A percentile compares a stretch with the other conserved stretches of the same genome.
phyloP scores from a whole-genome alignment of 192 early-diverging fungal species.

The Pilaira anomala region DNA sequence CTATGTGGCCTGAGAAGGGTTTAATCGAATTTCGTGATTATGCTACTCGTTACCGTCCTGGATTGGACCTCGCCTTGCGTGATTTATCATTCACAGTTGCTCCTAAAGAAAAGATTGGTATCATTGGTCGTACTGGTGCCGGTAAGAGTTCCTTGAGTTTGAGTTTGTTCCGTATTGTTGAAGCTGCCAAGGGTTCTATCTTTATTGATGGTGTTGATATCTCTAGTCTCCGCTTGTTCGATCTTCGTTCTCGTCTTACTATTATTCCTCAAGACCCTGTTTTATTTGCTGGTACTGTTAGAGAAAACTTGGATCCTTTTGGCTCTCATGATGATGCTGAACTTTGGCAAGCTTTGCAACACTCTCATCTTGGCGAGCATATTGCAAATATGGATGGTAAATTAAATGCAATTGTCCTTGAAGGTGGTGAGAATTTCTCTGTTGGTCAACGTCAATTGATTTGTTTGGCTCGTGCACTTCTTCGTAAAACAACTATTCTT shows the following conservation, averaged over 20 bases:
- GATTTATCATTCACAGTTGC: slow-evolving; percentile 43
- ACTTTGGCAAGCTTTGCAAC: slow-evolving; percentile 69
- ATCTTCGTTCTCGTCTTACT: slow-evolving; percentile 56
- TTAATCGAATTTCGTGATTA: slow-evolving; percentile 75
- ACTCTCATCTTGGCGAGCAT: slow-evolving; percentile 64
- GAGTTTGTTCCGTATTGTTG: slow-evolving; percentile 68
- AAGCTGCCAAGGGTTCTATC: slow-evolving; percentile 56
- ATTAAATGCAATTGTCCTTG: slow-evolving; percentile 68
- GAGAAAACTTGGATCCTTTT: slow-evolving; percentile 58
- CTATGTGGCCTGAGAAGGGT: slow-evolving; percentile 78
- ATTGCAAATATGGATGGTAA: slow-evolving; percentile 58
- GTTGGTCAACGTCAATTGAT: slow-evolving; percentile 72
- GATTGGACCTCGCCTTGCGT: slow-evolving; percentile 76
- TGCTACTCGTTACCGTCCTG: slow-evolving; percentile 78
- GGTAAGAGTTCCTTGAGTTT: slow-evolving; percentile 65
- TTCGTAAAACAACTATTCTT: slow-evolving; percentile 70
- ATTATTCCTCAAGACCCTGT: slow-evolving; percentile 83
- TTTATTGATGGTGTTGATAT: slow-evolving; percentile 65
- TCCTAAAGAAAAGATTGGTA: slow-evolving; percentile 56
- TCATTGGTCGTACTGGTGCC: slow-evolving; percentile 66
- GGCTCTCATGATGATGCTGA: slow-evolving; percentile 45
- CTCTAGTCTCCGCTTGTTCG: slow-evolving; percentile 43
- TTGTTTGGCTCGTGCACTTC: slow-evolving; percentile 62
- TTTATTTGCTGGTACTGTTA: slow-evolving; percentile 62
- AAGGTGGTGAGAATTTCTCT: slow-evolving; percentile 83